phyloP scores from a whole-genome alignment of 2,329 filamentous ascomycete genomes.

The Nemania abortiva region DNA sequence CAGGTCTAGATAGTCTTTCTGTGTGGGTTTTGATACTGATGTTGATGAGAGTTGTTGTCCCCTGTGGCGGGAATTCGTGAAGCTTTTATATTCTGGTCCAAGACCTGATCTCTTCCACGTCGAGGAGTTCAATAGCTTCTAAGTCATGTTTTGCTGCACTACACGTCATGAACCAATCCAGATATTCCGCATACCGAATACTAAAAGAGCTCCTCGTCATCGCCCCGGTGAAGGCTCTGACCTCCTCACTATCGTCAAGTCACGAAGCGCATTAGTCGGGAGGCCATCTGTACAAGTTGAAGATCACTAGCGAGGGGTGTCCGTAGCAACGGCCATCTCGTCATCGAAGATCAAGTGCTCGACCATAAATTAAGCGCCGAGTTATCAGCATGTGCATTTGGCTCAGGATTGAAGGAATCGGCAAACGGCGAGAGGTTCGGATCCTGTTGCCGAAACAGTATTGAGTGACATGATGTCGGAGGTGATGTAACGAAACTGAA shows the following conservation, averaged over 20 bases:
- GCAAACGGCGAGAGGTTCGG: background rate
- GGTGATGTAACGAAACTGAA: background rate
- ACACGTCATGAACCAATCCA: background rate
- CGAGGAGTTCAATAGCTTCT: background rate
- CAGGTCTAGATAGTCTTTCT: background rate
- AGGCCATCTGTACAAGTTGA: background rate
- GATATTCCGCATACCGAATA: background rate
- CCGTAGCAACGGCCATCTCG: conserved; percentile 4
- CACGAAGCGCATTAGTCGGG: background rate
- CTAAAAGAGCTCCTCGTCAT: background rate
- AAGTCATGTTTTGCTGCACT: background rate
- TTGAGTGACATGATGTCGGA: conserved; percentile 6
- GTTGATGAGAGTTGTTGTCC: background rate
- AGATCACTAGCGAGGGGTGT: background rate
- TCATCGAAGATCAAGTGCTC: background rate
- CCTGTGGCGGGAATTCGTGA: background rate
- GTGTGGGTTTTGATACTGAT: conserved; percentile 4
- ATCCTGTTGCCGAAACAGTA: background rate
- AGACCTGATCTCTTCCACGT: background rate
- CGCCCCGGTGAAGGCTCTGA: background rate
- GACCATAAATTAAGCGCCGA: background rate
- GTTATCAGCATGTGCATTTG: background rate
- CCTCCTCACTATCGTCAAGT: background rate
- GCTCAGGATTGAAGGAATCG: background rate
- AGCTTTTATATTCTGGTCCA: conserved; percentile 2